Percentiles rank a stretch among this genome's conserved stretches.
phyloP scores from a whole-genome alignment of 2,329 filamentous ascomycete species.

The Coniosporium tulheliwenetii region DNA sequence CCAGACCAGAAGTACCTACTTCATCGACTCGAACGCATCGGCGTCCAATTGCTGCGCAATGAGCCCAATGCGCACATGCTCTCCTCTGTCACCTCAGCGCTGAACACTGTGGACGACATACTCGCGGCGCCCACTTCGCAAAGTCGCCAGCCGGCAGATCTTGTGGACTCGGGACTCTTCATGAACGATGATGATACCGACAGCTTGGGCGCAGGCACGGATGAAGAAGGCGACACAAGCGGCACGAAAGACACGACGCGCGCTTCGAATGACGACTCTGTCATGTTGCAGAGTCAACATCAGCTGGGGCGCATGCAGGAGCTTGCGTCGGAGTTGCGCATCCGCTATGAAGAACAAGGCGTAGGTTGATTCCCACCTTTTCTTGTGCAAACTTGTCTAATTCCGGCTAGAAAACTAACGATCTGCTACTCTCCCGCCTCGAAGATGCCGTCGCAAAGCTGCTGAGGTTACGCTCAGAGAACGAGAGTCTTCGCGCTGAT shows the following conservation, averaged over 20 bases:
- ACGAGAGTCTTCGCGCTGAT: constrained; percentile 19
- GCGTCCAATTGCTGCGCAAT: constrained; percentile 17
- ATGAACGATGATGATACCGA: constrained; percentile 11
- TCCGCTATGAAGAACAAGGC: constrained; percentile 13
- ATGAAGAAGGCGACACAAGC: constrained; percentile 1
- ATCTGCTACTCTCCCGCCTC: constrained; percentile 11
- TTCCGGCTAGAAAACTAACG: constrained; percentile 12
- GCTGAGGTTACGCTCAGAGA: constrained; percentile 17
- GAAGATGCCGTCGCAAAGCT: constrained; percentile 15
- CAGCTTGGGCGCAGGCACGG: neutral
- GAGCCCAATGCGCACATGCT: constrained; percentile 3
- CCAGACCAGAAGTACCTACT: constrained; percentile 14
- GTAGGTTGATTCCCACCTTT: neutral
- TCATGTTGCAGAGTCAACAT: constrained; percentile 13
- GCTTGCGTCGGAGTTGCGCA: constrained; percentile 14
- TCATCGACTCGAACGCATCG: constrained; percentile 19
- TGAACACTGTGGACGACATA: constrained; percentile 16
- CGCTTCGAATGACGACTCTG: constrained; percentile 5
- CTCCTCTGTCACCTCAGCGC: constrained; percentile 7
- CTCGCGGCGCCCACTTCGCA: constrained; percentile 13
- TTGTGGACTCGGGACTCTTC: constrained; percentile 17
- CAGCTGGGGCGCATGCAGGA: constrained; percentile 13
- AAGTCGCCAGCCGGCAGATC: constrained; percentile 7
- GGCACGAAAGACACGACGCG: neutral
- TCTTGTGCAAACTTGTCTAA: neutral